Percentiles rank a stretch among this genome's conserved stretches.
These are phyloP conservation scores for Aspergillus sp. DNA, from an alignment of 2,329 filamentous ascomycete genomes.

Conservation along the genomic window DNA sequence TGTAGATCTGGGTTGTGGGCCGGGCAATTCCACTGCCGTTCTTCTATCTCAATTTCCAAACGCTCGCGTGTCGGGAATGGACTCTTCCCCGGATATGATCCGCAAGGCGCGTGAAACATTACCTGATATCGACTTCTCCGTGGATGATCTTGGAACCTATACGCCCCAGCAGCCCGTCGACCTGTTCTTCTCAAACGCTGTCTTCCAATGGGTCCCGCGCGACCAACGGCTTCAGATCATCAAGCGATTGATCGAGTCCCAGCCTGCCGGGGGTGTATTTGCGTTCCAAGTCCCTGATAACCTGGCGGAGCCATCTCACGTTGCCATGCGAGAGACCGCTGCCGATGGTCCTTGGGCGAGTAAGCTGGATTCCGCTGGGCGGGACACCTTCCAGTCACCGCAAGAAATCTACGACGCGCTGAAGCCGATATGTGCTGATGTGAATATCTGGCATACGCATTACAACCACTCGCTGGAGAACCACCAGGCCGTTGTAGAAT, in stretches of 20 bases:
- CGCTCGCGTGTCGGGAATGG: slow-evolving; percentile 52
- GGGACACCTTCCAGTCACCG: slow-evolving; percentile 52
- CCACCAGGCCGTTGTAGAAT: slow-evolving; percentile 56
- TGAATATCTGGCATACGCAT: slow-evolving; percentile 56
- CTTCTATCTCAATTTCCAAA: slow-evolving; percentile 50
- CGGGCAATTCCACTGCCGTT: slow-evolving; percentile 57
- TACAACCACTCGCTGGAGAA: slow-evolving; percentile 55
- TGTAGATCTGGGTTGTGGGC: slow-evolving; percentile 61
- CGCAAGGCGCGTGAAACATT: slow-evolving; percentile 44
- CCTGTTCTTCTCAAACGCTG: slow-evolving; percentile 58
- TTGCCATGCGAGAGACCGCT: slow-evolving; percentile 50
- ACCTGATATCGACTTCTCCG: slow-evolving; percentile 47
- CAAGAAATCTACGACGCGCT: slow-evolving; percentile 52
- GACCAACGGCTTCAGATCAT: slow-evolving; percentile 48
- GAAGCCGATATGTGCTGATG: slow-evolving; percentile 39
- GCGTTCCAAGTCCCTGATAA: slow-evolving; percentile 59
- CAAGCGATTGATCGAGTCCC: slow-evolving; percentile 42
- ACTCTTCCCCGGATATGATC: slow-evolving; percentile 59
- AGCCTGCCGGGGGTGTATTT: slow-evolving; percentile 49
- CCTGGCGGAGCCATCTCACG: slow-evolving; percentile 50
- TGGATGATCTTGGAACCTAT: slow-evolving; percentile 50
- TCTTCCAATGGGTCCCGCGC: slow-evolving; percentile 58
- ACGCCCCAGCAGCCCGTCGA: slow-evolving; percentile 34
- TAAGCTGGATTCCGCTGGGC: slow-evolving; percentile 33
- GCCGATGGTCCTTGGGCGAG: slow-evolving; percentile 40